Evolutionary conservation across 2,329 filamentous ascomycete genomes (phyloP).

Genomic region (Ascochyta viciae-villosae): DNA sequence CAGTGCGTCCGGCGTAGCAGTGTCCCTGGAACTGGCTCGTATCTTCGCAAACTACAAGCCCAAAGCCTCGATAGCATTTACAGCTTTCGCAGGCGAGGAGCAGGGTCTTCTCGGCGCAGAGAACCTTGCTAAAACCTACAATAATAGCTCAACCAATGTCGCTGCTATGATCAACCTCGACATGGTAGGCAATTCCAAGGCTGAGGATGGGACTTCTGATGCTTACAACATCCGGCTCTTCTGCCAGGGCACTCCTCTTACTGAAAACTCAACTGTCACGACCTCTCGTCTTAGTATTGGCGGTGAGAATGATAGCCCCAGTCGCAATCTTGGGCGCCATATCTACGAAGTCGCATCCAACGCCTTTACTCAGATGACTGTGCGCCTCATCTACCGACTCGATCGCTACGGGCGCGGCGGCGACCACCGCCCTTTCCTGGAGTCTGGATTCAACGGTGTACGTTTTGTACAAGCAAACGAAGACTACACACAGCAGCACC

Average conservation of each 20-base stretch:
- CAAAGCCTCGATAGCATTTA: conserved; percentile 60
- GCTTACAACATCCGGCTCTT: conserved; percentile 61
- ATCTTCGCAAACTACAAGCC: conserved; percentile 56
- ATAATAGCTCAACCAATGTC: conserved; percentile 57
- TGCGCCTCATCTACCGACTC: conserved; percentile 60
- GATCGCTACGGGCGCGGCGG: conserved; percentile 64
- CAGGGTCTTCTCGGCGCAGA: conserved; percentile 60
- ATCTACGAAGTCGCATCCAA: conserved; percentile 61
- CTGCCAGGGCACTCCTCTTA: conserved; percentile 55
- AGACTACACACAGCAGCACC: conserved; percentile 63
- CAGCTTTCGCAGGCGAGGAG: conserved; percentile 63
- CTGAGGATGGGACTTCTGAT: conserved; percentile 52
- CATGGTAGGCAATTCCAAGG: conserved; percentile 57
- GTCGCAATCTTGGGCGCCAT: conserved; percentile 60
- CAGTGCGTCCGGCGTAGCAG: conserved; percentile 30
- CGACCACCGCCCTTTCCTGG: conserved; percentile 62
- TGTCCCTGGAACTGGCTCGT: conserved; percentile 61
- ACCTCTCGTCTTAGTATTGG: conserved; percentile 46
- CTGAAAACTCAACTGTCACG: conserved; percentile 48
- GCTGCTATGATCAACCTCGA: conserved; percentile 64
- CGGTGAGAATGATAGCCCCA: conserved; percentile 60
- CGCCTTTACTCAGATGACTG: conserved; percentile 58
- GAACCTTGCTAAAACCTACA: conserved; percentile 59
- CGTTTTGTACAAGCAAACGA: conserved; percentile 64
- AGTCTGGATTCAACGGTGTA: conserved; percentile 59